phyloP scores from a whole-genome alignment of 148 eudicot species.

The Camellia granthamiana region DNA sequence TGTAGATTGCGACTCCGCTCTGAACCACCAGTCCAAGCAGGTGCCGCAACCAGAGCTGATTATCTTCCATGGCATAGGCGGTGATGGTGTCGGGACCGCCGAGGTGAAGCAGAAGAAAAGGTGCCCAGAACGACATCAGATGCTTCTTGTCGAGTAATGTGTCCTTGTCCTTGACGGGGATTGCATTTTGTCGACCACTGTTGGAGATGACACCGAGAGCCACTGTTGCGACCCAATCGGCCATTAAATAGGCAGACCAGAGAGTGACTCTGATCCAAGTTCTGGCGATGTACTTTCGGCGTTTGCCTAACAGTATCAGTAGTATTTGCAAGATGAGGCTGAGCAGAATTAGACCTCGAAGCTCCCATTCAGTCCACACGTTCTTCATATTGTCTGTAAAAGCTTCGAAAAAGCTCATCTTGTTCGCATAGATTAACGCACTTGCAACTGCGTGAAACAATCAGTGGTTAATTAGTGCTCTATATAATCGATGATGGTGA shows the following conservation, averaged over 20 bases:
- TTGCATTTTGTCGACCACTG: background rate
- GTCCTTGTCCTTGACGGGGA: no score
- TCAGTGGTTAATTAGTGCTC: no score
- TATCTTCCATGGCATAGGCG: conserved; percentile 36
- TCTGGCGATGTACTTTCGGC: conserved; percentile 22
- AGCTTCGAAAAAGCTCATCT: conserved; percentile 23
- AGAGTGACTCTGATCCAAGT: conserved; percentile 24
- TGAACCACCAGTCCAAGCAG: conserved; percentile 36
- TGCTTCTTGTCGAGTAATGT: background rate
- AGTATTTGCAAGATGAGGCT: conserved; percentile 37
- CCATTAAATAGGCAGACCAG: conserved; percentile 37
- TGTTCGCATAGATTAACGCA: conserved; percentile 14
- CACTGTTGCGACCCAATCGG: conserved; percentile 33
- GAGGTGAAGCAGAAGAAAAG: conserved; percentile 29
- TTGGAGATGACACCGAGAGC: conserved; percentile 32
- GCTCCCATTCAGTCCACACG: conserved; percentile 37
- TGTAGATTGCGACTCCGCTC: conserved; percentile 24
- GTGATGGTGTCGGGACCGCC: conserved; percentile 41
- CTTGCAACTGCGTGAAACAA: background rate
- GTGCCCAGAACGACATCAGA: conserved; percentile 37
- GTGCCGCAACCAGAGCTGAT: conserved; percentile 50
- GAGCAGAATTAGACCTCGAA: conserved; percentile 26
- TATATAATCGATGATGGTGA: no score
- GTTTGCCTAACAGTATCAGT: conserved; percentile 28
- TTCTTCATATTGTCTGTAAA: conserved; percentile 18